Evolutionary conservation across 305 asterid species (phyloP).

Genomic region (Fraxinus greggii): DNA sequence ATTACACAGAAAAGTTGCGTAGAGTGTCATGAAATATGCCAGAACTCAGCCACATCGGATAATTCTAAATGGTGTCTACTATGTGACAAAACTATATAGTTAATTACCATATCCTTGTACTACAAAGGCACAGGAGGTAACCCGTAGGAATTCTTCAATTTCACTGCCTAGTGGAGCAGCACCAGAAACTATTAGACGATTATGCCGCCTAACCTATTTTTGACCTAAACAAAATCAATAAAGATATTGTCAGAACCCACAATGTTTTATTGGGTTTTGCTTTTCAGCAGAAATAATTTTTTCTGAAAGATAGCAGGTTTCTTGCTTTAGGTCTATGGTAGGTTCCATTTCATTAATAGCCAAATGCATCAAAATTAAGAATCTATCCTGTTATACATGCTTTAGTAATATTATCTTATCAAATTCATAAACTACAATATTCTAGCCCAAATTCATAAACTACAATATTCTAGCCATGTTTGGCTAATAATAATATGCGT

Average conservation of each 20-base stretch:
- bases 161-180: constrained; percentile 90
- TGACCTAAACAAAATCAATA: constrained; percentile 45
- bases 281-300: neutral
- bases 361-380: neutral
- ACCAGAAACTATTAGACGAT: constrained; percentile 81
- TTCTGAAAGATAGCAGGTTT: neutral
- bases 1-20: neutral
- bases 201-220: constrained; percentile 81
- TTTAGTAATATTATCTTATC: neutral
- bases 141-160: constrained; percentile 88
- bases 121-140: constrained; percentile 87
- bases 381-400: neutral
- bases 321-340: neutral
- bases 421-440: neutral
- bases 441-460: neutral
- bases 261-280: neutral
- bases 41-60: neutral
- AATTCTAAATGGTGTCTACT: neutral
- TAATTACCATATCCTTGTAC: constrained; percentile 86
- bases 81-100: neutral
- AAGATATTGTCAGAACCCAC: neutral
- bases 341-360: neutral
- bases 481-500: neutral
- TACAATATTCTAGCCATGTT: neutral
- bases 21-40: neutral